Evolutionary conservation across 2,329 filamentous ascomycete genomes (phyloP).

Genomic region (Diaporthe destruens): DNA sequence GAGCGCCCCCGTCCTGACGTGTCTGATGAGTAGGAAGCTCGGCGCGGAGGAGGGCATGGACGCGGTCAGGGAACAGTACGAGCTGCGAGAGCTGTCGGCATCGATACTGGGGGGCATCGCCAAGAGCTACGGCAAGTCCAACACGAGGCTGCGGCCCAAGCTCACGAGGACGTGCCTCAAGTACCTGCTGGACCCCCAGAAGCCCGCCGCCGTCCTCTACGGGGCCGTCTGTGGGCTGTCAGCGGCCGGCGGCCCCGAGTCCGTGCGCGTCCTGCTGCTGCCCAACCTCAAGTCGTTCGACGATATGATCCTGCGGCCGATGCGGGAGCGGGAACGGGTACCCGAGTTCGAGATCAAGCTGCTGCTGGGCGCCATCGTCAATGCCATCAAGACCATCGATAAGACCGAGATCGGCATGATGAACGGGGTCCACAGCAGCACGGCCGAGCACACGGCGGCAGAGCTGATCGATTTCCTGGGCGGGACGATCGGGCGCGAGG

Average conservation of each 20-base stretch:
- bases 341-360: conserved; percentile 63
- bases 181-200: conserved; percentile 87
- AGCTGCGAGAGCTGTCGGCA: conserved; percentile 86
- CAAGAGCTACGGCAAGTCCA: conserved; percentile 83
- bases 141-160: conserved; percentile 85
- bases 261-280: conserved; percentile 68
- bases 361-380: conserved; percentile 68
- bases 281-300: conserved; percentile 69
- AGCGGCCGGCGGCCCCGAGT: conserved; percentile 77
- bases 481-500: conserved; percentile 63
- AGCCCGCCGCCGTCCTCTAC: conserved; percentile 87
- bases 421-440: conserved; percentile 57
- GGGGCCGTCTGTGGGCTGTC: conserved; percentile 86
- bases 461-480: conserved; percentile 69
- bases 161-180: conserved; percentile 95
- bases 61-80: conserved; percentile 75
- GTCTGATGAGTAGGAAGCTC: conserved; percentile 85
- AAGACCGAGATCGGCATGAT: conserved; percentile 50
- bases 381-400: conserved; percentile 62
- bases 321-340: conserved; percentile 64
- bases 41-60: conserved; percentile 69
- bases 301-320: conserved; percentile 63
- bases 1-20: conserved; percentile 90
- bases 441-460: conserved; percentile 54
- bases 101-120: conserved; percentile 84